Evolutionary conservation across 2,329 filamentous ascomycete species (phyloP), one percentile per base, ranked within the genome.

Genomic region (Botrytis pseudocinerea): DNA sequence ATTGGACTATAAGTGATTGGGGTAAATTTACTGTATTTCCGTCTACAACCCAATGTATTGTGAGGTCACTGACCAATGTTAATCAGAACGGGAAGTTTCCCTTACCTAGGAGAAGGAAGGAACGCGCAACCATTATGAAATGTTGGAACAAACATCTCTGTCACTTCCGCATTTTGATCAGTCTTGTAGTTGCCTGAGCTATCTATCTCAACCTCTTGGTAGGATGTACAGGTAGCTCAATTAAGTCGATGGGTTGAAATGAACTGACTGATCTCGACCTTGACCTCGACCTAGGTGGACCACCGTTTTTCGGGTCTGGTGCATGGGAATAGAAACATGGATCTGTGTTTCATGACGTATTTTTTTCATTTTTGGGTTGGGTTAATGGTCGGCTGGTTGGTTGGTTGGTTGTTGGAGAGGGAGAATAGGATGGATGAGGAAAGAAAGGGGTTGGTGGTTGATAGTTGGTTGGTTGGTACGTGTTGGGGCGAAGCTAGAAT

Each of bases 61-160:
- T 16, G 35, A 22, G 18, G 7, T 7, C 22, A 3, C 38, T 16
- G 2, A n/a, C 22, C 0, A 1, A 42, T 18, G 9, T n/a, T 0
- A 40, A 42, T 62, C 5, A 2, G 2, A 2, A 18, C 10, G 14
- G 35, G 35, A 40, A 42, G 60, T 62, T 40, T 16, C 35, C 38
- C 25, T 40, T 62, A 2, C 35, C 3, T 42, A 2, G 16, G 25
- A 38, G 10, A 40, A 25, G 14, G 2, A 25, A n/a, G 14, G 2
- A 25, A n/a, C 10, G 14, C 59, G 25, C 35, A 35, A 40, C 1
- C 0, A 0, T 10, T 8, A 14, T 57, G n/a, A 28, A 18, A 32
- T 18, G 14, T 32, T 18, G 14, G 12, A 28, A 18, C 14, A 32
- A 8, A 25, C 1, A 12, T 38, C 32, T 40, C n/a, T n/a, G n/a